Evolutionary conservation across 202 grass and related monocot species (phyloP), one percentile per base, ranked within the genome.

Genomic region (Saccharum hybrid): DNA sequence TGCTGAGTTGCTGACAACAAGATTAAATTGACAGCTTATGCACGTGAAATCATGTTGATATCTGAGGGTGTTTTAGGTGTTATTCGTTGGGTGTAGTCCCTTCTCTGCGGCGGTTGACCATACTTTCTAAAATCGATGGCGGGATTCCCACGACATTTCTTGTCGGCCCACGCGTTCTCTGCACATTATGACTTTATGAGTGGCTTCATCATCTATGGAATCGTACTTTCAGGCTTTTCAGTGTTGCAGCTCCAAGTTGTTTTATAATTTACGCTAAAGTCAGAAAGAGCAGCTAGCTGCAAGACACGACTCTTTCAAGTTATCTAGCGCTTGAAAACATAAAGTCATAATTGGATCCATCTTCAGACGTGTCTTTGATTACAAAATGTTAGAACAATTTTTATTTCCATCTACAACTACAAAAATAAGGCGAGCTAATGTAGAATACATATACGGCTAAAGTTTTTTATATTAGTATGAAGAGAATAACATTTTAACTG

Each of bases 171-270:
- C n/a, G 6, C 18, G 51, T 67, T 48, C 42, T 72, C 68, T 51
- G n/a, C 57, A 66, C 39, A 46, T 71, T 13, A 28, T 63, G 56
- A 71, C 43, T 14, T 46, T 46, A 46, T 48, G 31, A 62, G 43
- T 61, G 63, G 18, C 7, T 26, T 37, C 82, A 76, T 41, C 46
- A 57, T 43, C 15, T 10, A 45, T 22, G 63, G 72, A 57, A 57
- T 70, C 39, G 18, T 84, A 70, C 82, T 84, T 61, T 70, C 37
- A 77, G 4, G 79, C 9, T 34, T 83, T 67, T 57, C 10, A 68
- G 13, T 46, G 11, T 23, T 68, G 23, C n/a, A 10, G 38, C 7
- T 84, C 61, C 2, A 70, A 61, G 1, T n/a, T 78, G 5, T 38
- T 18, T 66, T 52, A 43, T 19, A 7, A 5, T 37, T 34, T n/a